phyloP scores from a whole-genome alignment of 306 rosid species.

The Dalbergia cochinchinensis region DNA sequence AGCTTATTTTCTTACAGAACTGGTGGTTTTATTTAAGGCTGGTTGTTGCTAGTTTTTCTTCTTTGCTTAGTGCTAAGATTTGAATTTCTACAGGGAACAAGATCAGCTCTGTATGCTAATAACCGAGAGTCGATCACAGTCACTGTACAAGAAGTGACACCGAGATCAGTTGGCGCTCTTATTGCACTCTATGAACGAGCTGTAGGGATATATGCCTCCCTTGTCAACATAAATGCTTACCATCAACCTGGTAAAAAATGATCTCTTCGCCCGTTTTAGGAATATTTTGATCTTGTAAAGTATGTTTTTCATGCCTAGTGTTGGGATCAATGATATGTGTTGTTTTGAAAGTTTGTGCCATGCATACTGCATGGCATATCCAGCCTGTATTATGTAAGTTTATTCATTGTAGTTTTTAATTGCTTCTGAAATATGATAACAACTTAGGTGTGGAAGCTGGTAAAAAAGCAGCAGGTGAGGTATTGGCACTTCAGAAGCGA shows the following conservation, averaged over 20 bases:
- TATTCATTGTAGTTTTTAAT: background rate
- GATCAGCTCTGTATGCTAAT: conserved; percentile 89
- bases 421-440: conserved; percentile 29
- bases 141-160: conserved; percentile 92
- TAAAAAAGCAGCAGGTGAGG: conserved; percentile 92
- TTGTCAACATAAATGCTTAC: conserved; percentile 91
- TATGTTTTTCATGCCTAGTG: conserved; percentile 4
- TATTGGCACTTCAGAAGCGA: conserved; percentile 92
- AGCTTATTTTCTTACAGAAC: conserved; percentile 14
- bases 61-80: conserved; percentile 32
- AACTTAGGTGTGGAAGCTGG: conserved; percentile 93
- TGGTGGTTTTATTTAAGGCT: background rate
- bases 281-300: conserved; percentile 8
- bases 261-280: conserved; percentile 15
- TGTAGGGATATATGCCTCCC: conserved; percentile 92
- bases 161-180: conserved; percentile 91
- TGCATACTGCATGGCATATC: background rate
- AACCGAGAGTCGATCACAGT: conserved; percentile 86
- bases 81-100: conserved; percentile 76
- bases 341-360: background rate
- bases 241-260: conserved; percentile 89
- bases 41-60: conserved; percentile 13
- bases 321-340: conserved; percentile 1
- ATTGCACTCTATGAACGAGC: conserved; percentile 96
- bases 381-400: background rate